phyloP scores from a whole-genome alignment of 2,329 filamentous ascomycete species.

The Microascus cirrosus region DNA sequence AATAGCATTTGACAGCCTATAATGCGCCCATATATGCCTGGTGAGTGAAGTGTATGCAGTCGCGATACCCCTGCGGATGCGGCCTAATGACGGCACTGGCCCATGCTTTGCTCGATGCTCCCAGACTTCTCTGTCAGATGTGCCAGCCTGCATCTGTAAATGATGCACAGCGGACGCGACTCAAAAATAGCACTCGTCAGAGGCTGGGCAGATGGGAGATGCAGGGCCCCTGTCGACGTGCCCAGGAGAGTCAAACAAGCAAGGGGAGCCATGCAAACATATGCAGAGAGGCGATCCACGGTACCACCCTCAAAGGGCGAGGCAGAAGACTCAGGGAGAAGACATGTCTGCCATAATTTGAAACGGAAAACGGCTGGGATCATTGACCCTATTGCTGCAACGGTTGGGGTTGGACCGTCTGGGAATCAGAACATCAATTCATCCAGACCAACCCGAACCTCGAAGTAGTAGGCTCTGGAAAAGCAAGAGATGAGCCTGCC shows the following conservation, averaged over 20 bases:
- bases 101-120: neutral
- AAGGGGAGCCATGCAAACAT: neutral
- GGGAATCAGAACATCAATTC: neutral
- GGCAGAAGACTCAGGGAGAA: neutral
- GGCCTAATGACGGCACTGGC: neutral
- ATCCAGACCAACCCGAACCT: neutral
- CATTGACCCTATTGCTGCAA: neutral
- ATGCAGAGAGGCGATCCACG: neutral
- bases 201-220: neutral
- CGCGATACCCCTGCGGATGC: neutral
- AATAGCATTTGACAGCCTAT: neutral
- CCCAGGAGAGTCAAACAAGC: neutral
- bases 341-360: neutral
- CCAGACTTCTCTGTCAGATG: neutral
- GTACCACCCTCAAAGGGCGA: neutral
- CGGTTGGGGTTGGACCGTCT: neutral
- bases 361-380: neutral
- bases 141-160: neutral
- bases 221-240: neutral
- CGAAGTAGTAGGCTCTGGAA: too few relatives aligned
- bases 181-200: neutral
- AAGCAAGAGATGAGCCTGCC: neutral
- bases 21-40: neutral
- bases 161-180: neutral
- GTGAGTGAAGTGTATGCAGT: neutral